Percentiles rank a stretch among this genome's conserved stretches.
These are phyloP conservation scores for Mortierella sp. DNA, from an alignment of 371 early-diverging fungal genomes.

Conservation along the genomic window DNA sequence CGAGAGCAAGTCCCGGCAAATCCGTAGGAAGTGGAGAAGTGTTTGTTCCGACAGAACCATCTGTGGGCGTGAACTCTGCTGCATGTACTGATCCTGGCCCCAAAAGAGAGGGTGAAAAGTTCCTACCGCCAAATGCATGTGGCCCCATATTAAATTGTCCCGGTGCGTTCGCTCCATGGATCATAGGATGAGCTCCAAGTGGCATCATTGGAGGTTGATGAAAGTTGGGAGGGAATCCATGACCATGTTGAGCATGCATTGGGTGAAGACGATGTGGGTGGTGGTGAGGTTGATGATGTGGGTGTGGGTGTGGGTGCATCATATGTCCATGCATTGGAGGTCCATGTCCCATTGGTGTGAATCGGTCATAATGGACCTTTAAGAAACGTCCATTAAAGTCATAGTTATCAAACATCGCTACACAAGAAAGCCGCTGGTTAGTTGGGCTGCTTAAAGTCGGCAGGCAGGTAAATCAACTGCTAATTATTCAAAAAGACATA, in stretches of 20 bases:
- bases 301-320: slow-evolving; percentile 40
- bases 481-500: slow-evolving; percentile 12
- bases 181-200: slow-evolving; percentile 34
- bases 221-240: slow-evolving; percentile 43
- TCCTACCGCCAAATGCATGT: slow-evolving; percentile 21
- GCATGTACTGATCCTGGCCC: slow-evolving; percentile 13
- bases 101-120: slow-evolving; percentile 24
- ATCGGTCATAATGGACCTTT: slow-evolving; percentile 63
- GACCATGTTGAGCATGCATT: slow-evolving; percentile 34
- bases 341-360: slow-evolving; percentile 47
- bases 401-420: slow-evolving; percentile 61
- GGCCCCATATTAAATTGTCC: slow-evolving; percentile 40
- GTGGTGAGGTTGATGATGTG: slow-evolving; percentile 29
- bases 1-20: background rate
- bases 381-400: slow-evolving; percentile 61
- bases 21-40: slow-evolving; percentile 4
- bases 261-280: slow-evolving; percentile 30
- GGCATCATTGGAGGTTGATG: slow-evolving; percentile 46
- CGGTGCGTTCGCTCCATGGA: slow-evolving; percentile 14
- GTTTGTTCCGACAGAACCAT: slow-evolving; percentile 3
- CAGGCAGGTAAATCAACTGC: too few relatives aligned
- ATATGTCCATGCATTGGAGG: slow-evolving; percentile 38
- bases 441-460: too few relatives aligned
- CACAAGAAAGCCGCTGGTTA: background rate
- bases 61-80: slow-evolving; percentile 15